These are phyloP conservation scores for Circinella minor DNA, from an alignment of 371 early-diverging fungal species.

Conservation along the genomic window DNA sequence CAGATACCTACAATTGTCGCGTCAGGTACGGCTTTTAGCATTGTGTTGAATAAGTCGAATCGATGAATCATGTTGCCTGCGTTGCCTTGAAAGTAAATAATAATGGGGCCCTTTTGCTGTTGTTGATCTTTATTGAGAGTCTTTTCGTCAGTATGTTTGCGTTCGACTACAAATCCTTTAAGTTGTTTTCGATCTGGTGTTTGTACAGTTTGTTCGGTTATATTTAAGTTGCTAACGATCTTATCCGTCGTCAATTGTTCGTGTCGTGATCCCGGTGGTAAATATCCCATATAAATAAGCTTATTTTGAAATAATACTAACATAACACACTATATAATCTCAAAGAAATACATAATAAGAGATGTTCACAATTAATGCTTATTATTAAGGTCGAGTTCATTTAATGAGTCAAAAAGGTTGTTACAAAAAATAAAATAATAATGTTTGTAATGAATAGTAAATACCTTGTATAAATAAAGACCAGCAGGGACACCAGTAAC, in stretches of 20 bases:
- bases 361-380: too few species aligned
- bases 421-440: too few species aligned
- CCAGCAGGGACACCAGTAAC: constrained; percentile 33
- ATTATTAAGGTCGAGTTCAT: too few species aligned
- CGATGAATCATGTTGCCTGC: constrained; percentile 54
- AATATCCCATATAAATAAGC: constrained; percentile 47
- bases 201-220: constrained; percentile 21
- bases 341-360: too few species aligned
- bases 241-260: constrained; percentile 14
- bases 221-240: constrained; percentile 8
- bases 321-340: constrained; percentile 32
- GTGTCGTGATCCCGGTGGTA: constrained; percentile 45
- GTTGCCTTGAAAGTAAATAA: constrained; percentile 32
- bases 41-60: constrained; percentile 31
- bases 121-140: not conserved
- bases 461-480: constrained; percentile 35
- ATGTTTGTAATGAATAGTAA: not conserved
- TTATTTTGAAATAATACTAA: constrained; percentile 48
- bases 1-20: constrained; percentile 36
- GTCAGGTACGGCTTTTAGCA: constrained; percentile 20
- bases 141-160: not conserved
- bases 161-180: constrained; percentile 29
- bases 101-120: not conserved
- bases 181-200: constrained; percentile 27
- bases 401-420: too few species aligned